Conservation (phyloP, 148 eudicot species). For the Rhododendron griersonianum region DNA sequence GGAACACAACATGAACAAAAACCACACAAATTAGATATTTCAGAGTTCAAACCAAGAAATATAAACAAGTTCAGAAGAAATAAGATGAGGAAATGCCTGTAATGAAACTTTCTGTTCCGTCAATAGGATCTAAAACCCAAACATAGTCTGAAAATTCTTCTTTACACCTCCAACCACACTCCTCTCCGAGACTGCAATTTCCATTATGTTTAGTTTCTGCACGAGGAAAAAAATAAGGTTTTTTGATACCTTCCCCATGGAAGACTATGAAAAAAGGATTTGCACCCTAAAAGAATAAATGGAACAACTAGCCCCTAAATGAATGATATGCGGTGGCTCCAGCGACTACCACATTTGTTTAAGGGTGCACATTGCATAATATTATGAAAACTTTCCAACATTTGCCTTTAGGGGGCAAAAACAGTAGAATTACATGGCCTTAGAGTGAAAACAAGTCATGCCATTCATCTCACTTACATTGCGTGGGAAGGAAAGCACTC, state of each 20-base stretch:
- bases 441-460: not conserved
- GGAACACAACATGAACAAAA: slow-evolving; percentile 9
- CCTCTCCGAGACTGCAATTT: slow-evolving; percentile 81
- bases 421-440: not conserved
- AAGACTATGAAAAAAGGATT: too few species aligned
- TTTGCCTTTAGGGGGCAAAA: not conserved
- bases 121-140: slow-evolving; percentile 97
- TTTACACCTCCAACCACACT: slow-evolving; percentile 87
- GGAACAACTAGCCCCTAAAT: not conserved
- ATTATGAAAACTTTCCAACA: not conserved
- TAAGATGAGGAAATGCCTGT: slow-evolving; percentile 43
- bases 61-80: not conserved
- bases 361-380: too few species aligned
- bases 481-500: slow-evolving; percentile 72
- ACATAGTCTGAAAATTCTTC: slow-evolving; percentile 73
- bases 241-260: not conserved
- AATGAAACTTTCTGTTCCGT: slow-evolving; percentile 95
- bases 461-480: slow-evolving; percentile 46
- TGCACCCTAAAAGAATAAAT: not conserved
- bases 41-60: not conserved
- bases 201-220: not conserved
- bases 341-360: not conserved
- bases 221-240: not conserved
- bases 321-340: too few species aligned
- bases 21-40: too few species aligned